Evolutionary conservation across 1,284 basidiomycete genomes (phyloP).

Genomic region (Puccinia novopanici): DNA sequence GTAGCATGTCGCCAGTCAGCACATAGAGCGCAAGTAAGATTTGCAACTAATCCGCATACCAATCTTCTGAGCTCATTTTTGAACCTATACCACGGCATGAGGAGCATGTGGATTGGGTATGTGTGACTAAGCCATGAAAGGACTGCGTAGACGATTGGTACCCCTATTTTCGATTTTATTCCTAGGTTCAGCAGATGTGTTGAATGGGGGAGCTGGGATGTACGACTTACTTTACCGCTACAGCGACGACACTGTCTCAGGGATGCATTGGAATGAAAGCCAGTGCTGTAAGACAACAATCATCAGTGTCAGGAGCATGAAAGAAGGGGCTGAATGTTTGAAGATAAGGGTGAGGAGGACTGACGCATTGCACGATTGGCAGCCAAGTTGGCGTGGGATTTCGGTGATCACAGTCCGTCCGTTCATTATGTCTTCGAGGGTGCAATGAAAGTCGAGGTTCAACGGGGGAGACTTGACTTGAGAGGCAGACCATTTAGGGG

Average conservation of each 20-base stretch:
- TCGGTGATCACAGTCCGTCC: slow-evolving; percentile 87
- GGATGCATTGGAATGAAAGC: slow-evolving; percentile 28
- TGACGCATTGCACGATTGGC: slow-evolving; percentile 77
- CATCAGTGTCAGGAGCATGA: slow-evolving; percentile 53
- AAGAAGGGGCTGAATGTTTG: background rate
- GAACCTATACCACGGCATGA: slow-evolving; percentile 28
- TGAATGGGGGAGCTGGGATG: background rate
- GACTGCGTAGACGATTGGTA: slow-evolving; percentile 15
- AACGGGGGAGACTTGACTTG: slow-evolving; percentile 63
- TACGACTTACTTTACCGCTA: slow-evolving; percentile 15
- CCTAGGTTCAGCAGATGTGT: background rate
- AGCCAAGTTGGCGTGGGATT: slow-evolving; percentile 81
- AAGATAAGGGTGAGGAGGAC: slow-evolving; percentile 26
- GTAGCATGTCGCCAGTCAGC: background rate
- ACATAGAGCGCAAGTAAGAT: too few species aligned
- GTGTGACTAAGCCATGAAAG: background rate
- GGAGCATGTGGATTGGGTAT: slow-evolving; percentile 12
- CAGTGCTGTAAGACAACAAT: slow-evolving; percentile 56
- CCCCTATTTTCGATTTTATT: slow-evolving; percentile 1
- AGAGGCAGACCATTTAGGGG: background rate
- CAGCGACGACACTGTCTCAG: slow-evolving; percentile 14
- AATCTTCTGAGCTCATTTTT: slow-evolving; percentile 29
- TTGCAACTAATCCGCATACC: slow-evolving; percentile 12
- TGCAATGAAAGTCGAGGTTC: slow-evolving; percentile 77
- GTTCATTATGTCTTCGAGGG: slow-evolving; percentile 87